These are phyloP conservation scores for Cytospora piceae DNA, from an alignment of 2,329 filamentous ascomycete species.

Conservation along the genomic window DNA sequence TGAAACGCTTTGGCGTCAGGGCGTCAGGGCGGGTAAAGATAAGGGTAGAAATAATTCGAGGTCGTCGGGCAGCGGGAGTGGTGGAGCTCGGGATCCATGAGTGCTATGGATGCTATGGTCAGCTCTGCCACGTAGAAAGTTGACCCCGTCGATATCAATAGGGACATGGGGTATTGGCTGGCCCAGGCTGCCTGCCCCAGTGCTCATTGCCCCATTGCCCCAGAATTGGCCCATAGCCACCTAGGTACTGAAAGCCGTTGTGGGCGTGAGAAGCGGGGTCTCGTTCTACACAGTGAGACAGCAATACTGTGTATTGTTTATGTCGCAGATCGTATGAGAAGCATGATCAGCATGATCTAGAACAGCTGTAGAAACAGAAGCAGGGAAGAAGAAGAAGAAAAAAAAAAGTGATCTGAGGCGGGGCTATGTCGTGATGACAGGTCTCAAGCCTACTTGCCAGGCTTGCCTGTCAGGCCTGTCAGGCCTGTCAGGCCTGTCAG, in stretches of 20 bases:
- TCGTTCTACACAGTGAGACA: not conserved
- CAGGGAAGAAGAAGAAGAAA: not conserved
- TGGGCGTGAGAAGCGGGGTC: not conserved
- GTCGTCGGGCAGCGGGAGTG: not conserved
- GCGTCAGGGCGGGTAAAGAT: not conserved
- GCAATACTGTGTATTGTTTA: not conserved
- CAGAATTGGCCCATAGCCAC: not conserved
- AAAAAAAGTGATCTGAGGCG: not conserved
- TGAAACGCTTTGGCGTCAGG: not conserved
- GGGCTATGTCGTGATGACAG: not conserved
- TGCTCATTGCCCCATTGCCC: not conserved
- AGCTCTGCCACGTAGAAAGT: not conserved
- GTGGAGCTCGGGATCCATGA: constrained; percentile 2
- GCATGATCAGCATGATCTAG: constrained; percentile 3
- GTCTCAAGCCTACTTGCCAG: not conserved
- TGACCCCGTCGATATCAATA: not conserved
- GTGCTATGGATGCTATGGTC: not conserved
- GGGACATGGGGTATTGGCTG: not conserved
- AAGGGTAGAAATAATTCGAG: not conserved
- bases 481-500: not conserved
- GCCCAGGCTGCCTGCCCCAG: not conserved
- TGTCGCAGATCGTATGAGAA: constrained; percentile 4
- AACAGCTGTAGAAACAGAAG: not conserved
- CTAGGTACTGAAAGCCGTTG: not conserved
- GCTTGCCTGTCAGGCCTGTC: not conserved